Conservation (phyloP, 2,329 filamentous ascomycete species). For the Exophiala lecanii-corni region DNA sequence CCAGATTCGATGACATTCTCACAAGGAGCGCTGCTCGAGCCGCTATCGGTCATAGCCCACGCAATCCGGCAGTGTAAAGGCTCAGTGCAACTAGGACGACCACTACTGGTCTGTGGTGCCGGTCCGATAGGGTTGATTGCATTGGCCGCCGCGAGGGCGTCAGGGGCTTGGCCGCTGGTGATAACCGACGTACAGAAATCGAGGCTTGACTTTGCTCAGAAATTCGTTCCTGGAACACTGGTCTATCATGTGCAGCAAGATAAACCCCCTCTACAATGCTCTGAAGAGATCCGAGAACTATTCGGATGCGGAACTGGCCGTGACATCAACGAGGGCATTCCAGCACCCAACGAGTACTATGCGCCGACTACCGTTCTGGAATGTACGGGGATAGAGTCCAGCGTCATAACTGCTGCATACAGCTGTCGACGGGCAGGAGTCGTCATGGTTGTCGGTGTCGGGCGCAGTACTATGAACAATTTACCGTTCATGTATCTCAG, state of each 20-base stretch:
- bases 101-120: conserved; percentile 56
- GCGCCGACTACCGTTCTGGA: conserved; percentile 58
- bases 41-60: conserved; percentile 59
- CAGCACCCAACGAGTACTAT: conserved; percentile 46
- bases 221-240: conserved; percentile 50
- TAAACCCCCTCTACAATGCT: conserved; percentile 47
- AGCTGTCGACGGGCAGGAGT: conserved; percentile 55
- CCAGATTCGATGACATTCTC: conserved; percentile 54
- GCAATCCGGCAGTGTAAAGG: conserved; percentile 50
- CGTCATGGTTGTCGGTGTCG: conserved; percentile 62
- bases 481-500: conserved; percentile 64
- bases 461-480: conserved; percentile 59
- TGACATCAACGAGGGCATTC: conserved; percentile 5
- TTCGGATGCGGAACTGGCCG: conserved; percentile 41
- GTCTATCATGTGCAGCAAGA: conserved; percentile 51
- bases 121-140: conserved; percentile 61
- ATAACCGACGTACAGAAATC: conserved; percentile 58
- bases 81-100: conserved; percentile 47
- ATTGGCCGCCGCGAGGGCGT: conserved; percentile 55
- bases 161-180: conserved; percentile 59
- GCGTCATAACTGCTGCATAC: conserved; percentile 56
- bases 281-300: conserved; percentile 48
- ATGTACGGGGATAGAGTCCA: conserved; percentile 63
- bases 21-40: conserved; percentile 61
- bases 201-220: conserved; percentile 54